A percentile compares a stretch with the other conserved stretches of the same genome.
These are phyloP conservation scores for Umbellularia californica DNA, from an alignment of 164 flowering plant genomes.

Conservation along the genomic window DNA sequence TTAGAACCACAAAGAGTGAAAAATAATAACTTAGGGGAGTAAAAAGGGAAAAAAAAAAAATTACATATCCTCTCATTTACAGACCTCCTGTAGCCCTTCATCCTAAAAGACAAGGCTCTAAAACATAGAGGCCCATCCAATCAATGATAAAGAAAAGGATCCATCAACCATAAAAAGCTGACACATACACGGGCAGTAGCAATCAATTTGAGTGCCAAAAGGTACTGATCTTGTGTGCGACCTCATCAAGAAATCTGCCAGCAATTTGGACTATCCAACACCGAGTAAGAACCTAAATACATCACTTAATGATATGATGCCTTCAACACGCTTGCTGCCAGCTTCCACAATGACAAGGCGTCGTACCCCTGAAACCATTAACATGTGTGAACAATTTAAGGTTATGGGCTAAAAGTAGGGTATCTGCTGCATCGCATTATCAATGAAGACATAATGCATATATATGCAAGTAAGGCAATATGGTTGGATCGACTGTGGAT, in stretches of 20 bases:
- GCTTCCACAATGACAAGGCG: slow-evolving; percentile 86
- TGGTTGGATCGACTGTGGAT: no score
- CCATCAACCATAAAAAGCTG: not conserved
- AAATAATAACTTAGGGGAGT: not conserved
- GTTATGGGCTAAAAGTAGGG: no score
- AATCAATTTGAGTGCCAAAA: not conserved
- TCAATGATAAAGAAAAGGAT: not conserved
- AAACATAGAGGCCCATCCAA: slow-evolving; percentile 5
- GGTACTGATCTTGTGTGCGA: no score
- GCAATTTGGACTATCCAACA: slow-evolving; percentile 1
- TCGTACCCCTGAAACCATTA: slow-evolving; percentile 61
- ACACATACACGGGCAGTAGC: not conserved
- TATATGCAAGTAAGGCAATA: no score
- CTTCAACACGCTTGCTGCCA: slow-evolving; percentile 93
- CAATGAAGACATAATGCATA: no score
- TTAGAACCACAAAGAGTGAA: slow-evolving; percentile 1
- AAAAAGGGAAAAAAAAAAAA: not conserved
- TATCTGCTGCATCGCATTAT: no score
- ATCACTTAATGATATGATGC: slow-evolving; percentile 71
- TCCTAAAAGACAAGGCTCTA: slow-evolving; percentile 3
- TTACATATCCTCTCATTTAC: slow-evolving; percentile 4
- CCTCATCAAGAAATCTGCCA: not conserved
- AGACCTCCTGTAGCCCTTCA: slow-evolving; percentile 2
- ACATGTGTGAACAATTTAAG: not conserved
- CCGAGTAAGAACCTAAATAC: slow-evolving; percentile 73